Conservation (phyloP, 179 eudicot genomes). For the Nepenthes alata region DNA sequence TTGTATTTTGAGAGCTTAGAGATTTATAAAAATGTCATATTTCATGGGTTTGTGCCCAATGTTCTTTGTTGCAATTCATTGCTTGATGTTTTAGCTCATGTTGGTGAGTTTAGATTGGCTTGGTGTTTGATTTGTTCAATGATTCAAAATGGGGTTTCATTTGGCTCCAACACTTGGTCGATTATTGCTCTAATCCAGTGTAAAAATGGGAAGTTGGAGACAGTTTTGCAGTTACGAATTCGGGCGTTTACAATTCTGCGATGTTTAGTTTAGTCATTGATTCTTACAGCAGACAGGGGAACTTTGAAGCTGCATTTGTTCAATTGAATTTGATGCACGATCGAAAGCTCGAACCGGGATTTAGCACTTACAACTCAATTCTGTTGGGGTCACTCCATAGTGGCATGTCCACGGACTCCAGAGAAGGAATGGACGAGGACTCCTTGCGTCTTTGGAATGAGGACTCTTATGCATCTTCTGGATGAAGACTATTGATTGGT, state of each 20-base stretch:
- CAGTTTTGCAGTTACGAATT: slow-evolving; percentile 33
- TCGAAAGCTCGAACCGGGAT: slow-evolving; percentile 37
- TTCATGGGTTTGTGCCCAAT: slow-evolving; percentile 28
- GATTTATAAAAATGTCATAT: slow-evolving; percentile 23
- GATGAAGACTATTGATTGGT: too few species aligned
- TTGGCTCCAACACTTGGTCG: slow-evolving; percentile 41
- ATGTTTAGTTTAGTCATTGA: slow-evolving; percentile 47
- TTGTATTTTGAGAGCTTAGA: slow-evolving; percentile 36
- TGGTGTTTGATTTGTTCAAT: slow-evolving; percentile 56
- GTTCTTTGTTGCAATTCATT: slow-evolving; percentile 41
- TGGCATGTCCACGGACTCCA: too few species aligned
- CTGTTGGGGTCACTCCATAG: too few species aligned
- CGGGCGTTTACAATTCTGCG: slow-evolving; percentile 29
- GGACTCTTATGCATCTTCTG: too few species aligned
- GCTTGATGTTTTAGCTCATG: slow-evolving; percentile 32
- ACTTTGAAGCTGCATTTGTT: slow-evolving; percentile 48
- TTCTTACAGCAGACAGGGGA: slow-evolving; percentile 41
- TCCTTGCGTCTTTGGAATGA: too few species aligned
- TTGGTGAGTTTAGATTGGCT: slow-evolving; percentile 34
- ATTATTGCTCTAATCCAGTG: slow-evolving; percentile 41
- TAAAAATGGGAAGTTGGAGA: slow-evolving; percentile 48
- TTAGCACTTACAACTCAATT: slow-evolving; percentile 56
- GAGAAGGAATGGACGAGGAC: too few species aligned
- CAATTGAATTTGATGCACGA: slow-evolving; percentile 34
- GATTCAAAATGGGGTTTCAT: slow-evolving; percentile 40